Percentiles rank a stretch among this genome's conserved stretches.
These are phyloP conservation scores for Flaveria sonorensis DNA, from an alignment of 129 eudicot species.

Conservation along the genomic window DNA sequence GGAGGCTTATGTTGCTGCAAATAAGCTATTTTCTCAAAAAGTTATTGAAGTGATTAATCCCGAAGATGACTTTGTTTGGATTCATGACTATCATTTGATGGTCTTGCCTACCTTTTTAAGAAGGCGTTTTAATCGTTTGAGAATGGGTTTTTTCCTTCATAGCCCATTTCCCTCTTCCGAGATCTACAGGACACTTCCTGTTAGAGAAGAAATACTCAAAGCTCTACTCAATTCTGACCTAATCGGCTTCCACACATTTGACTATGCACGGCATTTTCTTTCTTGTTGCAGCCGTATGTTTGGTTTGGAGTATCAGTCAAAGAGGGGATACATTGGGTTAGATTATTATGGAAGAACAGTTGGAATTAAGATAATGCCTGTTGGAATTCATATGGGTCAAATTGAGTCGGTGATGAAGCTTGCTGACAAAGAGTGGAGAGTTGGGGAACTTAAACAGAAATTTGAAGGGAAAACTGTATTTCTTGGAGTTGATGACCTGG, in stretches of 20 bases:
- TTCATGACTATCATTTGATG: slow-evolving; percentile 83
- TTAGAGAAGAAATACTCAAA: slow-evolving; percentile 70
- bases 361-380: slow-evolving; percentile 82
- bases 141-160: slow-evolving; percentile 82
- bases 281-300: slow-evolving; percentile 84
- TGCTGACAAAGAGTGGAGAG: slow-evolving; percentile 58
- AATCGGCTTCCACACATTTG: slow-evolving; percentile 80
- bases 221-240: slow-evolving; percentile 71
- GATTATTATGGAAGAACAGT: slow-evolving; percentile 77
- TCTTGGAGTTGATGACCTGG: slow-evolving; percentile 76
- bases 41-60: slow-evolving; percentile 81
- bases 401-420: slow-evolving; percentile 63
- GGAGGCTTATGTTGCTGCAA: slow-evolving; percentile 77
- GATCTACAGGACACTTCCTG: slow-evolving; percentile 82
- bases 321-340: slow-evolving; percentile 73
- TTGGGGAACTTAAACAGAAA: slow-evolving; percentile 56
- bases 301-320: slow-evolving; percentile 78
- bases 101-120: slow-evolving; percentile 71
- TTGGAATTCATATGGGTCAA: slow-evolving; percentile 80
- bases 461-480: slow-evolving; percentile 71
- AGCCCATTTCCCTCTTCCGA: slow-evolving; percentile 85
- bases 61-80: slow-evolving; percentile 78
- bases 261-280: slow-evolving; percentile 76
- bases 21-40: slow-evolving; percentile 64
- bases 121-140: slow-evolving; percentile 68